Base-by-base conservation (phyloP, 441 rosid genomes). In the Arabidopsis hybrid region DNA sequence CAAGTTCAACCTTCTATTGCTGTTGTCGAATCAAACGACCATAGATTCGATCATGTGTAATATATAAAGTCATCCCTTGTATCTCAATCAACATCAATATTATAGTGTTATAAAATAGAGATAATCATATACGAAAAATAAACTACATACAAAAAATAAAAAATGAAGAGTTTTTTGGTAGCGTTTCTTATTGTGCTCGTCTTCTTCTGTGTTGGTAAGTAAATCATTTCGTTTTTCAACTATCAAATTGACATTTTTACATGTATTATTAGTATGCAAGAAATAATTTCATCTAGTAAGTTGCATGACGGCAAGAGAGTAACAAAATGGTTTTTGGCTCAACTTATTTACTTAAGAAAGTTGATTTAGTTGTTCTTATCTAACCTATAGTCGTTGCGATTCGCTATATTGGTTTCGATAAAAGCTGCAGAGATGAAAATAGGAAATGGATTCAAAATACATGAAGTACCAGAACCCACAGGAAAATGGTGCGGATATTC, bases 401-500 rank as follows among this genome's bases (percentile, higher is more conserved):
- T 21, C 26, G 0, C 26, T 21, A 21, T 21, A 21, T 21, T 21
- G 26, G 26, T 21, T 21, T 21, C 26, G 26, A 21, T 21, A 21
- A 21, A 21, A 21, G 26, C 26, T 21, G 26, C 36, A 74, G 78
- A 74, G n/a, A 50, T 67, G 62, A 58, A 39, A 65, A 49, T 0
- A 58, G 73, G 46, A 18, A 51, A 32, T 3, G 61, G 29, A 59
- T n/a, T 8, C 3, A 5, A 0, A 3, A 17, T 63, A 18, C 46
- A 43, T 0, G 21, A 62, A 45, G 55, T 40, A 16, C 63, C 76
- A 2, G 1, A 3, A 3, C 77, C 77, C 1, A 14, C 51, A 9
- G 77, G 77, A 8, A 73, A 73, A 73, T 57, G 51, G 51, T 73
- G 78, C 5, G 66, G 66, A 47, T 74, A 74, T 17, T 3, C 72